Percentiles rank a stretch among this genome's conserved stretches.
phyloP scores from a whole-genome alignment of 495 filamentous ascomycete species.

The Amorphotheca resinae region DNA sequence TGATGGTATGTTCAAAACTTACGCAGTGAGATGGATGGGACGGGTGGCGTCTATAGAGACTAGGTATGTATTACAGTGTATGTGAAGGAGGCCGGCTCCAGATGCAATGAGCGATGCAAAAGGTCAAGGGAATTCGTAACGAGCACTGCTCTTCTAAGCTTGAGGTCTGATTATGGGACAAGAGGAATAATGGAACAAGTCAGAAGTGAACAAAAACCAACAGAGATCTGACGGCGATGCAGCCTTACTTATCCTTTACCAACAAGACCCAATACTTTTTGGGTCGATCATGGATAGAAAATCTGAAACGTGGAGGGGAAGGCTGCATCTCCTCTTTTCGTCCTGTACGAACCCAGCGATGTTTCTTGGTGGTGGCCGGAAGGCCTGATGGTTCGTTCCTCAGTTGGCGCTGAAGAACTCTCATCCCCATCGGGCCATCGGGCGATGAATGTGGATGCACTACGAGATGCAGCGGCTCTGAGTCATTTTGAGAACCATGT shows the following conservation, averaged over 20 bases:
- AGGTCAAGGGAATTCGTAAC: conserved; percentile 24
- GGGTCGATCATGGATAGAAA: conserved; percentile 21
- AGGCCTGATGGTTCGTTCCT: conserved; percentile 19
- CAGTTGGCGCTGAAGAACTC: conserved; percentile 11
- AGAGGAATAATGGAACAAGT: conserved; percentile 7
- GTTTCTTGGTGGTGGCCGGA: conserved; percentile 22
- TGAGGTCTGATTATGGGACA: conserved; percentile 15
- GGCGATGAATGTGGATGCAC: background rate
- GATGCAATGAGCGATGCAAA: conserved; percentile 14
- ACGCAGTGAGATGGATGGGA: conserved; percentile 11
- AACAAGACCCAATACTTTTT: conserved; percentile 25
- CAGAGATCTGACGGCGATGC: conserved; percentile 12
- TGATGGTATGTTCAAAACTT: conserved; percentile 9
- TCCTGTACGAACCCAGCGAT: conserved; percentile 9
- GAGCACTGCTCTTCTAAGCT: conserved; percentile 22
- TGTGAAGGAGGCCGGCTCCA: conserved; percentile 33
- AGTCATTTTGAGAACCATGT: conserved; percentile 16
- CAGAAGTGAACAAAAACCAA: conserved; percentile 20
- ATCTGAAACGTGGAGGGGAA: conserved; percentile 33
- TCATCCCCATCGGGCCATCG: conserved; percentile 2
- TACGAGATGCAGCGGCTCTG: conserved; percentile 11
- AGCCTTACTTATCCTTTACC: conserved; percentile 20
- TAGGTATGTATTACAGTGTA: conserved; percentile 18
- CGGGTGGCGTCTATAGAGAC: conserved; percentile 18
- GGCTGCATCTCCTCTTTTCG: conserved; percentile 12